A percentile compares a stretch with the other conserved stretches of the same genome.
phyloP scores from a whole-genome alignment of 345 rosid species.

The Arabidopsis suecica region DNA sequence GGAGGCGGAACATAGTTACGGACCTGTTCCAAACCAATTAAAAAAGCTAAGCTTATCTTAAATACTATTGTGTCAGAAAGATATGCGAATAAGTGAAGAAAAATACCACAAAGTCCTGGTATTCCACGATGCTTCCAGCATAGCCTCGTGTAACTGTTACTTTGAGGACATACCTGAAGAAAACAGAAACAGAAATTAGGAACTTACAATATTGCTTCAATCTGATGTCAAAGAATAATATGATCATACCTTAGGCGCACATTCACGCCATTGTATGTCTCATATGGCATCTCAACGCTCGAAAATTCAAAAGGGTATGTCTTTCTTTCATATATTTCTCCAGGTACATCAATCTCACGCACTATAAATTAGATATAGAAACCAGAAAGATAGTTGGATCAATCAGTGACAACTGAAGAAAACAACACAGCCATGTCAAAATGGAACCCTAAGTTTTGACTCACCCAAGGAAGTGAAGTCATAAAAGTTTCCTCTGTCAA shows the following conservation, averaged over 20 bases:
- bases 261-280: conserved; percentile 91
- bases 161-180: conserved; percentile 85
- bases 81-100: conserved; percentile 8
- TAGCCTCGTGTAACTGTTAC: conserved; percentile 91
- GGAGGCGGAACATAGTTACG: conserved; percentile 78
- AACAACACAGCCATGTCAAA: conserved; percentile 6
- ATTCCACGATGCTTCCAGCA: conserved; percentile 90
- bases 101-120: conserved; percentile 90
- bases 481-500: conserved; percentile 93
- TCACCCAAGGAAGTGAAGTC: conserved; percentile 97
- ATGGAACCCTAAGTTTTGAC: conserved; percentile 40
- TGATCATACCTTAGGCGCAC: conserved; percentile 82
- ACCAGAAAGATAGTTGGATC: conserved; percentile 14
- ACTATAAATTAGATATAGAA: conserved; percentile 56
- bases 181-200: conserved; percentile 9
- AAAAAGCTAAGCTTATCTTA: conserved; percentile 18
- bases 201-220: neutral
- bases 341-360: conserved; percentile 96
- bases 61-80: neutral
- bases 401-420: neutral
- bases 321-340: conserved; percentile 90
- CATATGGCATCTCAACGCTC: conserved; percentile 95
- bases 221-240: neutral
- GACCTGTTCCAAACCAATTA: conserved; percentile 58
- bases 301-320: conserved; percentile 92